Percentiles rank a stretch among this genome's conserved stretches.
Conservation (phyloP, 1,284 basidiomycete genomes). For the Trametes pubescens region DNA sequence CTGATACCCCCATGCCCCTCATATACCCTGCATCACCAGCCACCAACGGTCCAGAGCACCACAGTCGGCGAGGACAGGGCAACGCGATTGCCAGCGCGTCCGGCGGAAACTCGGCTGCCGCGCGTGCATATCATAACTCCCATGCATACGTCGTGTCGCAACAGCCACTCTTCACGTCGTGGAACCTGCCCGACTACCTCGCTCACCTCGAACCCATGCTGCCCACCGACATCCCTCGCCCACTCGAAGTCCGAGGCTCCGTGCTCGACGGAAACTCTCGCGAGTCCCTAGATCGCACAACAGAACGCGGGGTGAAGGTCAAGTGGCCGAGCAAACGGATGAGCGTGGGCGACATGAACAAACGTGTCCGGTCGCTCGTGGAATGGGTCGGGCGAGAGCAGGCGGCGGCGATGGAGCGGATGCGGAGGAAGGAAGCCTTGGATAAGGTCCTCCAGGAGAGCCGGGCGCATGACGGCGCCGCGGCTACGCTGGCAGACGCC, state of each 20-base stretch:
- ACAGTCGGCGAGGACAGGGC: constrained; percentile 35
- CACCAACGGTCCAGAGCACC: constrained; percentile 41
- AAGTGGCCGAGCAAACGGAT: constrained; percentile 95
- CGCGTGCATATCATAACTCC: constrained; percentile 72
- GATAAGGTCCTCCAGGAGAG: constrained; percentile 59
- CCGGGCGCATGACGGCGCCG: constrained; percentile 25
- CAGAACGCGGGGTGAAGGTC: constrained; percentile 91
- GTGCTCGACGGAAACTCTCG: constrained; percentile 47
- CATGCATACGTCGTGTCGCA: constrained; percentile 81
- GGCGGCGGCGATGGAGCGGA: constrained; percentile 76
- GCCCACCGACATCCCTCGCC: constrained; percentile 76
- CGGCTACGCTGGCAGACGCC: constrained; percentile 19
- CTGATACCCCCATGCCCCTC: constrained; percentile 45
- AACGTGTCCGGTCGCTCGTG: constrained; percentile 89
- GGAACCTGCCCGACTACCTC: constrained; percentile 95
- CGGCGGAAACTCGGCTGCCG: constrained; percentile 33
- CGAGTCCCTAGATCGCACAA: constrained; percentile 60
- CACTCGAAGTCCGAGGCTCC: constrained; percentile 74
- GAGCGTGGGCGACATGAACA: constrained; percentile 97
- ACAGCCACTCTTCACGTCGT: constrained; percentile 79
- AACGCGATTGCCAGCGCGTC: constrained; percentile 39
- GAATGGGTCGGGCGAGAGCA: constrained; percentile 94
- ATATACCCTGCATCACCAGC: constrained; percentile 36
- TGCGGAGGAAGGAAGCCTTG: constrained; percentile 71
- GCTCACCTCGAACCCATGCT: constrained; percentile 88